Percentiles rank a stretch among this genome's conserved stretches.
Conservation (phyloP, 2,329 filamentous ascomycete genomes). For the Aureobasidium mangrovei region DNA sequence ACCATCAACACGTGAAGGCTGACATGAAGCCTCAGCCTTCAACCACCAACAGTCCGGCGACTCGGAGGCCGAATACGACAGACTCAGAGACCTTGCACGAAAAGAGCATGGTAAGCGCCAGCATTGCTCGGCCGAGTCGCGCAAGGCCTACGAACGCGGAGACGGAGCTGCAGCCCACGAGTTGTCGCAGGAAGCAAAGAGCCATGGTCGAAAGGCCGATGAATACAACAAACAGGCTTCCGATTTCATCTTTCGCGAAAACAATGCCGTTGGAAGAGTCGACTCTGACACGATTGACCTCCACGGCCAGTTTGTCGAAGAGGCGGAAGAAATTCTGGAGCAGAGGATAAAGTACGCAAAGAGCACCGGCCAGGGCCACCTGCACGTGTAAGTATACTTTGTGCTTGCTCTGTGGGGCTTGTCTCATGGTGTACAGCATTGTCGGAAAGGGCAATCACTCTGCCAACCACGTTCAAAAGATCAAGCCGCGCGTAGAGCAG, state of each 20-base stretch:
- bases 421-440: conserved; percentile 44
- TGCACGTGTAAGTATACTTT: conserved; percentile 60
- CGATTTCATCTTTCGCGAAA: conserved; percentile 91
- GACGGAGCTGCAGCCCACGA: conserved; percentile 78
- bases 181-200: conserved; percentile 76
- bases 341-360: conserved; percentile 73
- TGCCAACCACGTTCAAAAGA: conserved; percentile 72
- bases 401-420: not conserved
- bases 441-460: conserved; percentile 94
- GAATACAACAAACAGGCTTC: conserved; percentile 84
- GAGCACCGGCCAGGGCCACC: conserved; percentile 63
- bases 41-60: conserved; percentile 59
- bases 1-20: not conserved
- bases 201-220: conserved; percentile 75
- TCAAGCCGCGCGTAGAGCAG: conserved; percentile 89
- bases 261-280: conserved; percentile 71
- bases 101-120: conserved; percentile 71
- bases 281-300: conserved; percentile 80
- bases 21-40: conserved; percentile 50
- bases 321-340: conserved; percentile 85
- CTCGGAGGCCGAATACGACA: conserved; percentile 82
- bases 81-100: conserved; percentile 73
- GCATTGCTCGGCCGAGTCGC: conserved; percentile 54
- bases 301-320: conserved; percentile 89
- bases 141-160: conserved; percentile 72